Evolutionary conservation across 345 rosid genomes (phyloP), one percentile per base, ranked within the genome.

Genomic region (Sonneratia caseolaris): DNA sequence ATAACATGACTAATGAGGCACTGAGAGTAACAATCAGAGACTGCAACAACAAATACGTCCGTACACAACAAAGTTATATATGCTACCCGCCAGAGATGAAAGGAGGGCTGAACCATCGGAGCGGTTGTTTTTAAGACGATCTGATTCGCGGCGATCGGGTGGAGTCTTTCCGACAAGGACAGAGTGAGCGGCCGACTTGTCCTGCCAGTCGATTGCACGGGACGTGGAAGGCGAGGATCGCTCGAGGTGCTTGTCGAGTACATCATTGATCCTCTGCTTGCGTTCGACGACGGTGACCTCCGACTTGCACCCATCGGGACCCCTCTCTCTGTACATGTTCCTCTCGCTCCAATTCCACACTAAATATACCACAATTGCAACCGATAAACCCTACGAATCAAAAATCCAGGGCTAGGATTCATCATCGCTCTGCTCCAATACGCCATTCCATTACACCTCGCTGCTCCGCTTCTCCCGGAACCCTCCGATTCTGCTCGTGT

Each of bases 151-250:
- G 61, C 62, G 81, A 77, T 89, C 84, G 69, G 79, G 62, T 35
- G 86, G 83, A 56, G 84, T 85, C 80, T 93, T 89, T 49, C 91
- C 86, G 65, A 78, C 71, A 64, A 79, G 76, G 19, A 76, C 78
- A 66, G 89, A 80, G 73, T 68, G 64, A 4, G 86, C 66, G 45
- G 45, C 10, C 12, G 85, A 66, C 86, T 81, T 85, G 38, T 87
- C 93, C 79, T 87, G 86, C 53, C 89, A 92, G 86, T 88, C 81
- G 80, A 76, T 69, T 43, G 68, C 68, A 55, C 88, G 82, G 64
- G 96, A 91, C 53, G 93, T 86, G 69, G 97, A 94, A 2, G 92
- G 87, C 42, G 97, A 86, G 61, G 98, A 85, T 37, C 92, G 90
- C 70, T 87, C 88, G 56, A 88, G 86, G 65, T 84, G 91, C 84